phyloP scores from a whole-genome alignment of 345 rosid species.

The Kernera saxatilis region DNA sequence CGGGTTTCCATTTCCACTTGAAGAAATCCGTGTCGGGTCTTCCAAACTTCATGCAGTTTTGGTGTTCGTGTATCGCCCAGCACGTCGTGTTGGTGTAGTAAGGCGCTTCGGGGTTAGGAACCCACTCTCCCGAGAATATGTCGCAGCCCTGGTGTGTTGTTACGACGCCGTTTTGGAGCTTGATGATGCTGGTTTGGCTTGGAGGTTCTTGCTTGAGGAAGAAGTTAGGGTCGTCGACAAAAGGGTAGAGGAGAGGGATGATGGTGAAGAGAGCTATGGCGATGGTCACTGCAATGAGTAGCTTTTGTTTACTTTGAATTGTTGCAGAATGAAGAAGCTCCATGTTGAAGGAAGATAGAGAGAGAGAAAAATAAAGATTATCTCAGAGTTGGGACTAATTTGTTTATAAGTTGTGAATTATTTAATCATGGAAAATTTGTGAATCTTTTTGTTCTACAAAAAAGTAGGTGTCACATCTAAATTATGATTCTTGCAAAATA shows the following conservation, averaged over 20 bases:
- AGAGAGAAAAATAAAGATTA: conserved; percentile 1
- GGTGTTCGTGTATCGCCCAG: conserved; percentile 96
- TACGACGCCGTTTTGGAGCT: conserved; percentile 9
- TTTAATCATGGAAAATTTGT: background rate
- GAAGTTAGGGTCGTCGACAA: conserved; percentile 33
- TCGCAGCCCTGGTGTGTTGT: conserved; percentile 35
- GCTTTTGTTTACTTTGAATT: conserved; percentile 25
- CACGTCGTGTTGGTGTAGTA: conserved; percentile 86
- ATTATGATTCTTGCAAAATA: conserved; percentile 18
- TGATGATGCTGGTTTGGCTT: conserved; percentile 17
- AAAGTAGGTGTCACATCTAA: conserved; percentile 22
- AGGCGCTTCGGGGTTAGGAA: conserved; percentile 60
- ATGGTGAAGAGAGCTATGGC: conserved; percentile 26
- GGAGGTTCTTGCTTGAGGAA: conserved; percentile 28
- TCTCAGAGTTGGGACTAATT: background rate
- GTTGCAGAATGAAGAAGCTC: conserved; percentile 31
- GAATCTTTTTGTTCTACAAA: background rate
- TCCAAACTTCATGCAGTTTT: conserved; percentile 89
- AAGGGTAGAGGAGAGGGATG: conserved; percentile 32
- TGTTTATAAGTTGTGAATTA: conserved; percentile 6
- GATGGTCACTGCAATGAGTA: conserved; percentile 22
- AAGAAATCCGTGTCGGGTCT: conserved; percentile 65
- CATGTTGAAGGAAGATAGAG: conserved; percentile 24
- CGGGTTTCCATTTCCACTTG: conserved; percentile 85
- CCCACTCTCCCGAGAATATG: conserved; percentile 83